Percentiles rank a stretch among this genome's conserved stretches.
phyloP scores from a whole-genome alignment of 192 early-diverging fungal genomes.

The Spinellus fusiger region DNA sequence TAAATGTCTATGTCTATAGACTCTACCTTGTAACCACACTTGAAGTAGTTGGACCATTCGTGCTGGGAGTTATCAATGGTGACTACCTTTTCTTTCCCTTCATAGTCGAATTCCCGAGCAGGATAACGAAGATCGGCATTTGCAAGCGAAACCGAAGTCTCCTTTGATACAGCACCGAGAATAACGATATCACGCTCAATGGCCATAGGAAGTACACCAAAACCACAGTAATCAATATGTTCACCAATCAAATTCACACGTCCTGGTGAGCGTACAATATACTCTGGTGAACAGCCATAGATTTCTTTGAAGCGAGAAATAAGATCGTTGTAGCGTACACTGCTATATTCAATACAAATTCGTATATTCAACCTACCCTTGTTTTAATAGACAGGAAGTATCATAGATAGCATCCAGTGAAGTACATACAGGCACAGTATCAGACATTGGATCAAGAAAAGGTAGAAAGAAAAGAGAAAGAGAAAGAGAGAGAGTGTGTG shows the following conservation, averaged over 20 bases:
- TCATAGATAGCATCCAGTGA: constrained; percentile 27
- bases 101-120: constrained; percentile 39
- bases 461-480: background rate
- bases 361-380: constrained; percentile 22
- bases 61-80: constrained; percentile 62
- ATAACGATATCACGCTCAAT: constrained; percentile 76
- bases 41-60: constrained; percentile 91
- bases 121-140: constrained; percentile 54
- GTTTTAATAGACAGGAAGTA: constrained; percentile 11
- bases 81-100: constrained; percentile 47
- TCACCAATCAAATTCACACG: constrained; percentile 97
- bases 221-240: constrained; percentile 94
- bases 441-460: constrained; percentile 14
- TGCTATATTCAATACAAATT: constrained; percentile 2
- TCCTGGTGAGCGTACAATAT: constrained; percentile 85
- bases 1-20: background rate
- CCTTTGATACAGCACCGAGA: constrained; percentile 38
- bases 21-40: constrained; percentile 78
- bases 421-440: constrained; percentile 18
- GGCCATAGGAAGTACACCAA: constrained; percentile 94
- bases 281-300: constrained; percentile 61
- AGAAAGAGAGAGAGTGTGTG: background rate
- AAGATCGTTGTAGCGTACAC: constrained; percentile 49
- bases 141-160: constrained; percentile 41
- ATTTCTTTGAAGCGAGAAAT: constrained; percentile 39